These are phyloP conservation scores for Articulospora tetracladia DNA, from an alignment of 495 filamentous ascomycete species.

Conservation along the genomic window DNA sequence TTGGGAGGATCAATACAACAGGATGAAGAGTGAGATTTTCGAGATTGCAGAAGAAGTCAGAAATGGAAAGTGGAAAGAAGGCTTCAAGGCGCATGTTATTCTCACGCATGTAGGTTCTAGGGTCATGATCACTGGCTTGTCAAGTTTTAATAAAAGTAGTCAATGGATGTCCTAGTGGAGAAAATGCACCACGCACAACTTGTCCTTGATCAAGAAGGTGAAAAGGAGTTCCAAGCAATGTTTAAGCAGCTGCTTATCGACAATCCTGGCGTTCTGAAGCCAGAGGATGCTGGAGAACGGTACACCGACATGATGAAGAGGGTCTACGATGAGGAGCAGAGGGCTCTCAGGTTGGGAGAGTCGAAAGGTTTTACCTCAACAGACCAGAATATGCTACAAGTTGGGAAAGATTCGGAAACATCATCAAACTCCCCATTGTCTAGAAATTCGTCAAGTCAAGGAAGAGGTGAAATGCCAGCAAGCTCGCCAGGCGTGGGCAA, in stretches of 20 bases:
- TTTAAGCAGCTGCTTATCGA: not conserved
- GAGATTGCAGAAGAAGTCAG: not conserved
- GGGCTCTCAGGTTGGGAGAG: too few relatives aligned
- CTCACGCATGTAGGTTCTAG: not conserved
- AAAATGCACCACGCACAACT: not conserved
- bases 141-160: not conserved
- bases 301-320: not conserved
- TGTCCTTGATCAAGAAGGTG: not conserved
- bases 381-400: not conserved
- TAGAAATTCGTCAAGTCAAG: not conserved
- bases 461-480: not conserved
- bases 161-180: not conserved
- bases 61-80: too few relatives aligned
- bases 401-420: not conserved
- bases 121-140: not conserved
- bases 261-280: not conserved
- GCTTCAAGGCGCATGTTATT: not conserved
- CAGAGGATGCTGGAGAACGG: not conserved
- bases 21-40: not conserved
- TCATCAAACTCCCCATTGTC: not conserved
- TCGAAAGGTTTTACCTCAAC: not conserved
- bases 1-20: not conserved
- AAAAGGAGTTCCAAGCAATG: not conserved
- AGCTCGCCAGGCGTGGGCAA: not conserved
- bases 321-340: not conserved